These are phyloP conservation scores for Fraxinus baroniana DNA, from an alignment of 305 asterid species.

Conservation along the genomic window DNA sequence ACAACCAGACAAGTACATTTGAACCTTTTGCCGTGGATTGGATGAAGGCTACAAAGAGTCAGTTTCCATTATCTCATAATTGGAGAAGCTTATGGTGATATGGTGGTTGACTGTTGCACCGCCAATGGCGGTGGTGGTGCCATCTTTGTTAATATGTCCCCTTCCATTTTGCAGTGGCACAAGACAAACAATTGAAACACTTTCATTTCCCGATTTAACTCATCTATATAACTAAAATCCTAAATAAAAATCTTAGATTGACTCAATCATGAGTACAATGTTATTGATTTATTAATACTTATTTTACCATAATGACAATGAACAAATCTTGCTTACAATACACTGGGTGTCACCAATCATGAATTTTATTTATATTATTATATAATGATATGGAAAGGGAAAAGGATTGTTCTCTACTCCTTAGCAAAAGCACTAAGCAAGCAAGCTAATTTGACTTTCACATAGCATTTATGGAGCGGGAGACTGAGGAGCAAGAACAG, in stretches of 20 bases:
- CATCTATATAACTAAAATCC: not conserved
- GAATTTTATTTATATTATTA: not conserved
- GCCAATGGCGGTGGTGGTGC: not conserved
- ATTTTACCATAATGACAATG: not conserved
- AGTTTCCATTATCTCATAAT: not conserved
- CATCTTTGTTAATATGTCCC: not conserved
- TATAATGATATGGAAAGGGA: not conserved
- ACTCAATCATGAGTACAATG: not conserved
- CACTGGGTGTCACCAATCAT: not conserved
- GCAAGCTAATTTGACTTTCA: not conserved
- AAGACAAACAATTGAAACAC: not conserved
- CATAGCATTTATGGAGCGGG: not conserved
- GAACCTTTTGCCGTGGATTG: not conserved
- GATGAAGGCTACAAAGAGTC: not conserved
- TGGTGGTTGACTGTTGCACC: not conserved
- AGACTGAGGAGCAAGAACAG: not conserved
- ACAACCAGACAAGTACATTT: not conserved
- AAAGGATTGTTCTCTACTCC: not conserved
- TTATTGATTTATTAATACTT: not conserved
- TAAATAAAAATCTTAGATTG: not conserved
- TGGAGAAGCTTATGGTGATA: not conserved
- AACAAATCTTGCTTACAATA: not conserved
- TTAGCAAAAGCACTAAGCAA: not conserved
- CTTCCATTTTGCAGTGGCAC: not conserved
- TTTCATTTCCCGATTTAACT: not conserved